Base-by-base conservation (phyloP, 1,284 basidiomycete species). In the Cutaneotrichosporon dermatis region DNA sequence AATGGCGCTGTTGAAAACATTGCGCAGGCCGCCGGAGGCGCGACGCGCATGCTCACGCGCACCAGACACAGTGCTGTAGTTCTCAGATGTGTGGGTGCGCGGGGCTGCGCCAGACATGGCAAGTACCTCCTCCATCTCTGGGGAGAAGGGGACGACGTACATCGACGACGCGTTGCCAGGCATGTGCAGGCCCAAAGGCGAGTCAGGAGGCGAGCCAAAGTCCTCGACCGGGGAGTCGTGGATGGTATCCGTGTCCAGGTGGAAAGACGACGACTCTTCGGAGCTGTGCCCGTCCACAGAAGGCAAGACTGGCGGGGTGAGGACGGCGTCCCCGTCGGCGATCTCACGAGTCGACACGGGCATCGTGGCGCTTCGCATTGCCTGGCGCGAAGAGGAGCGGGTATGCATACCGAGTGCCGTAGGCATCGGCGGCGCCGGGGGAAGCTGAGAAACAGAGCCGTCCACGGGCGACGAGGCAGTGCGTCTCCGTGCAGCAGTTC, bases 141-240 rank as follows among this genome's bases (percentile, higher is more conserved):
- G 42, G 12, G 44, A 35, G 44, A 55, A 48, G 13, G 54, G 54
- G 12, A 55, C 44, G 36, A 55, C 44, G 36, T 37, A 55, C 44
- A 43, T 49, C 5, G 11, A 13, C 25, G 25, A 34, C 33, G 46
- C 46, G 46, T 49, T 33, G 33, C 46, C 36, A 6, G 51, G 52
- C 52, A 54, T 55, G 25, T 25, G 34, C 36, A 46, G 37, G 35
- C 37, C 36, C 36, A 44, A 7, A 12, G 52, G 52, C 44, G 54
- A 55, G 43, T 55, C 54, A 35, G 54, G 54, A 11, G 37, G 44
- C 6, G 52, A 33, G 42, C 34, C 41, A 49, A 49, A 49, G 46
- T 49, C 46, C 46, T 49, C 46, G 42, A n/a, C 37, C 34, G 44
- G 34, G 41, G 40, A 41, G 40, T 44, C 52, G 12, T 33, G 25